Percentiles rank a stretch among this genome's conserved stretches.
These are phyloP conservation scores for Exophiala aquamarina DNA, from an alignment of 2,329 filamentous ascomycete genomes.

Conservation along the genomic window DNA sequence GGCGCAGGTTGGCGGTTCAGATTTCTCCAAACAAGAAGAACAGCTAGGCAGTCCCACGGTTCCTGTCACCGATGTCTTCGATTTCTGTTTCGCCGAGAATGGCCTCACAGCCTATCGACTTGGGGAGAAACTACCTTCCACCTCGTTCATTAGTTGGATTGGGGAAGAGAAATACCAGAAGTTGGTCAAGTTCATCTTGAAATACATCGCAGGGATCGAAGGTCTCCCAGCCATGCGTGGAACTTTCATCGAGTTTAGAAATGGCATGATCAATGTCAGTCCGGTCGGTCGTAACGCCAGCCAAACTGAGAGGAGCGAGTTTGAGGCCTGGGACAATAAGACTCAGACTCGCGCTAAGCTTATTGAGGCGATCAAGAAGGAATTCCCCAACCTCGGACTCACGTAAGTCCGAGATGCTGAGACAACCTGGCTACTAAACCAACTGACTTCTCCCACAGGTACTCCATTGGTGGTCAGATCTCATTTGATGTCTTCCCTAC, in stretches of 20 bases:
- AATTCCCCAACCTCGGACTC: slow-evolving; percentile 79
- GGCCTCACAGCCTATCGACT: slow-evolving; percentile 87
- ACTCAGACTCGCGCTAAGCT: slow-evolving; percentile 75
- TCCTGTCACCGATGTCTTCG: slow-evolving; percentile 80
- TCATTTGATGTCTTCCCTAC: slow-evolving; percentile 97
- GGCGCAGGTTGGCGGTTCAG: slow-evolving; percentile 72
- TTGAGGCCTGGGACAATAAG: slow-evolving; percentile 75
- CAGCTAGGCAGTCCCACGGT: slow-evolving; percentile 74
- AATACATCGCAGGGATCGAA: slow-evolving; percentile 62
- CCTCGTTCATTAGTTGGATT: slow-evolving; percentile 88
- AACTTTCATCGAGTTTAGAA: slow-evolving; percentile 67
- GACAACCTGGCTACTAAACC: slow-evolving; percentile 1
- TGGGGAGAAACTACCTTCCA: slow-evolving; percentile 71
- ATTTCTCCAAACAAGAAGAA: slow-evolving; percentile 93
- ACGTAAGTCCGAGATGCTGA: slow-evolving; percentile 63
- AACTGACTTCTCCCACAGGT: slow-evolving; percentile 51
- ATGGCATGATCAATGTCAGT: slow-evolving; percentile 66
- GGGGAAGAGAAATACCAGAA: slow-evolving; percentile 75
- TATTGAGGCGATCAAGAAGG: slow-evolving; percentile 72
- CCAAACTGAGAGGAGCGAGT: slow-evolving; percentile 76
- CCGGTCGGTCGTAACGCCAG: slow-evolving; percentile 78
- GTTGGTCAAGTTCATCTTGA: slow-evolving; percentile 58
- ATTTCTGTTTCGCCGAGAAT: slow-evolving; percentile 98
- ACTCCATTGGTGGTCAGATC: slow-evolving; percentile 94
- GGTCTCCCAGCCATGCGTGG: slow-evolving; percentile 61